phyloP scores from a whole-genome alignment of 225 moss, liverwort and hornwort genomes.

The Pseudoscleropodium purum region DNA sequence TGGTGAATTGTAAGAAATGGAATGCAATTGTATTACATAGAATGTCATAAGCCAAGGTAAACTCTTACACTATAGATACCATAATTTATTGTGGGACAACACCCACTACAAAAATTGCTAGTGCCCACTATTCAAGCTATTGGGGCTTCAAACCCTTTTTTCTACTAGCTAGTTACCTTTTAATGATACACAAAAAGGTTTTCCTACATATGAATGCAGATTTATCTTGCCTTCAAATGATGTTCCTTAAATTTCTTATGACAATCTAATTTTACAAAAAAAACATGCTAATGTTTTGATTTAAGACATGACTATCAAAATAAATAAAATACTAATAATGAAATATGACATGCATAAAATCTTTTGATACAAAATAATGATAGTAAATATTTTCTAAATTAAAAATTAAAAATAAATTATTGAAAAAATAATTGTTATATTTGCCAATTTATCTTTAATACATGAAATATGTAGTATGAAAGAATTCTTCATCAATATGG shows the following conservation, averaged over 20 bases:
- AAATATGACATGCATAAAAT: no score
- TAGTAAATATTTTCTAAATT: not conserved
- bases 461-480: conserved; percentile 30
- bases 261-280: not conserved
- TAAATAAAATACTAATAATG: no score
- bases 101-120: not conserved
- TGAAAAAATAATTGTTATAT: no score
- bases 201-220: fast-evolving
- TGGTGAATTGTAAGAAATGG: fast-evolving
- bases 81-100: not conserved
- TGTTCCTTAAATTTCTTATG: not conserved
- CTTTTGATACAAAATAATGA: not conserved
- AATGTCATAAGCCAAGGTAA: not conserved
- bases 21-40: fast-evolving
- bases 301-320: not conserved
- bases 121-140: fast-evolving
- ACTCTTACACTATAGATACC: fast-evolving
- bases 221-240: not conserved
- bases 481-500: conserved; percentile 44
- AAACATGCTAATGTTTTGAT: not conserved
- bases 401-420: no score
- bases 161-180: not conserved
- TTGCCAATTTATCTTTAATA: no score
- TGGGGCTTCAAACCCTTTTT: not conserved
- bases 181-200: not conserved